Evolutionary conservation across 176 grass and related monocot genomes (phyloP).

Genomic region (Poa annua): DNA sequence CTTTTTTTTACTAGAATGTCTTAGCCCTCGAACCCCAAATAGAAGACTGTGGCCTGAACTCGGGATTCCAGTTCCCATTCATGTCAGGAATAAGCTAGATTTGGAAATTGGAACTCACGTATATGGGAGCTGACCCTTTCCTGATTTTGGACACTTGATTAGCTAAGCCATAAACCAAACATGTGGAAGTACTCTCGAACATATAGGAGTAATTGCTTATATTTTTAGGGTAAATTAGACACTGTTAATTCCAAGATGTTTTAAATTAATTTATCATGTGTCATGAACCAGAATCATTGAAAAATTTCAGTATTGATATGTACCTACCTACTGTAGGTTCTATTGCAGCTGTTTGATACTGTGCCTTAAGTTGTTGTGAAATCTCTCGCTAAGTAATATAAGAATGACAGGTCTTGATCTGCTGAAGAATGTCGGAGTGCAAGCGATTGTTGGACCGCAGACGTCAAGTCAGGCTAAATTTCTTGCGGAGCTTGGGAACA

Average conservation of each 20-base stretch:
- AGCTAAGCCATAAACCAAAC: not conserved
- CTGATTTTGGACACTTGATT: not conserved
- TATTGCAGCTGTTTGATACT: not conserved
- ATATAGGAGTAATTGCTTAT: not conserved
- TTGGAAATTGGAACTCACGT: not conserved
- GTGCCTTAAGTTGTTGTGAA: not conserved
- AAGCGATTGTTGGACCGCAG: constrained; percentile 79
- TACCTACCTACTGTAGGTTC: not conserved
- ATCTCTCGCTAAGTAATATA: not conserved
- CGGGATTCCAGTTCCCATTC: not conserved
- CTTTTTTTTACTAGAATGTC: not conserved
- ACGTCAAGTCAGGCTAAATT: constrained; percentile 70
- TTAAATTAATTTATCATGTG: not conserved
- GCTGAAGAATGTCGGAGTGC: constrained; percentile 68
- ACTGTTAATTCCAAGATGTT: not conserved
- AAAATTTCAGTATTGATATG: not conserved
- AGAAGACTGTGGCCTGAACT: not conserved
- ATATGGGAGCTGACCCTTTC: not conserved
- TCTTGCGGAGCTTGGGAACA: constrained; percentile 66
- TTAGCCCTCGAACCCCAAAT: not conserved
- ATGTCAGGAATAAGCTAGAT: not conserved
- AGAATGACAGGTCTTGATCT: constrained; percentile 66
- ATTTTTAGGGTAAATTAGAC: not conserved
- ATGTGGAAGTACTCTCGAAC: not conserved
- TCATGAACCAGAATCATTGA: not conserved